phyloP scores from a whole-genome alignment of 805 yeast genomes.

The Cyberlindnera amylophila region DNA sequence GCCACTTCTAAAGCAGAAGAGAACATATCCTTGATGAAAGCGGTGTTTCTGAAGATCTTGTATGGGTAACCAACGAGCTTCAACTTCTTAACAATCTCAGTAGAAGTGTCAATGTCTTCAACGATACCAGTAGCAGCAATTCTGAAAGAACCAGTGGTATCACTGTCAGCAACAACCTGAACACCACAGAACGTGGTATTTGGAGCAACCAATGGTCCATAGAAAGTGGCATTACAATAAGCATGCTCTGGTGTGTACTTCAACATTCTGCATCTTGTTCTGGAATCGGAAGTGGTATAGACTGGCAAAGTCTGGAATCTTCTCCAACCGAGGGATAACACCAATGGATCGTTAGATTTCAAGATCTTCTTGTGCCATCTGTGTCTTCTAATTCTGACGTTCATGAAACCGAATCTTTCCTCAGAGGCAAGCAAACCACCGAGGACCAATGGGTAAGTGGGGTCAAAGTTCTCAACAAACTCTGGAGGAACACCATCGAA shows the following conservation, averaged over 20 bases:
- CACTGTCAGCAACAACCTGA: slow-evolving; percentile 77
- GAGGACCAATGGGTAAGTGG: slow-evolving; percentile 77
- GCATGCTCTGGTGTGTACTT: slow-evolving; percentile 98
- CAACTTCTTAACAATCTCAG: slow-evolving; percentile 92
- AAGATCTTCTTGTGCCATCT: slow-evolving; percentile 98
- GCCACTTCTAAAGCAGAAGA: slow-evolving; percentile 90
- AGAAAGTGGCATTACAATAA: slow-evolving; percentile 91
- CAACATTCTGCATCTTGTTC: slow-evolving; percentile 96
- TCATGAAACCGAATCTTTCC: slow-evolving; percentile 86
- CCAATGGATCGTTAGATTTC: slow-evolving; percentile 93
- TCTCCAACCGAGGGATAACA: slow-evolving; percentile 95
- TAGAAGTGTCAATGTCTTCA: slow-evolving; percentile 82
- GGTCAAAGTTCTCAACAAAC: slow-evolving; percentile 81
- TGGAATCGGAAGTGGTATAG: slow-evolving; percentile 93
- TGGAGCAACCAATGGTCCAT: slow-evolving; percentile 96
- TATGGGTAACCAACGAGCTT: slow-evolving; percentile 93
- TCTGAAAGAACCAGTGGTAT: slow-evolving; percentile 86
- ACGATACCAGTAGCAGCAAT: slow-evolving; percentile 97
- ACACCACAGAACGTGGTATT: slow-evolving; percentile 97
- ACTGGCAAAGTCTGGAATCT: slow-evolving; percentile 95
- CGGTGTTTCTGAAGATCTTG: slow-evolving; percentile 92
- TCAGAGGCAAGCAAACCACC: slow-evolving; percentile 93
- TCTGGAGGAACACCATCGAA: slow-evolving; percentile 86
- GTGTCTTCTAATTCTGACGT: slow-evolving; percentile 93
- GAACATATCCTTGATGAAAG: slow-evolving; percentile 96